These are phyloP conservation scores for Phaeosphaeria sp. DNA, from an alignment of 2,329 filamentous ascomycete genomes.

Conservation along the genomic window DNA sequence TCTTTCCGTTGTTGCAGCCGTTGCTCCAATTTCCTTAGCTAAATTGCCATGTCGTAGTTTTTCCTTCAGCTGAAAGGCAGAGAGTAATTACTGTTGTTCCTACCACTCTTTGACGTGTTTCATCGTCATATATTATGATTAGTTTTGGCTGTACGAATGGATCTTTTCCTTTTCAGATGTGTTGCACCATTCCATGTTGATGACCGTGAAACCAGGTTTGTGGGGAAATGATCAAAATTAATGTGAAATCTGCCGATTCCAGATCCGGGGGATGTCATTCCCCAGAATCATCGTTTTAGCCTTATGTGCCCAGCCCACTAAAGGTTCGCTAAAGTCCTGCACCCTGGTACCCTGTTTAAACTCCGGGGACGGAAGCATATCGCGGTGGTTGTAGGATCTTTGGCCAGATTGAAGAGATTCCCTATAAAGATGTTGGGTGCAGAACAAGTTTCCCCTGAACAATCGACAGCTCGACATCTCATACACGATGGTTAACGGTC, in stretches of 20 bases:
- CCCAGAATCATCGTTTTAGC: not conserved
- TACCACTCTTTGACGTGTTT: not conserved
- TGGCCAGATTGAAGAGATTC: not conserved
- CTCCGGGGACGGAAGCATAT: not conserved
- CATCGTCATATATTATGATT: not conserved
- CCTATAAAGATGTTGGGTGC: not conserved
- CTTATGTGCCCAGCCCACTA: not conserved
- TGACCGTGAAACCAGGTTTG: not conserved
- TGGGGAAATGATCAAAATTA: not conserved
- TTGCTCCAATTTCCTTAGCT: not conserved
- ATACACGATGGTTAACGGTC: constrained; percentile 3
- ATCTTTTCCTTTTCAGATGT: not conserved
- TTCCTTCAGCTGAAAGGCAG: not conserved
- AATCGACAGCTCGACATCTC: not conserved
- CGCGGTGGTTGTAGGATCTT: not conserved
- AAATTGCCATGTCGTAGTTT: not conserved
- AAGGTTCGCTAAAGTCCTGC: not conserved
- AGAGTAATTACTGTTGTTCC: not conserved
- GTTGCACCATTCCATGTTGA: not conserved
- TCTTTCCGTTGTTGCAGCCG: not conserved
- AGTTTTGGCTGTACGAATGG: not conserved
- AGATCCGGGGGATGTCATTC: constrained; percentile 1
- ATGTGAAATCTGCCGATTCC: constrained; percentile 5
- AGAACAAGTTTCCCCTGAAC: not conserved
- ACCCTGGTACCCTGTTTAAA: not conserved